A percentile compares a stretch with the other conserved stretches of the same genome.
phyloP scores from a whole-genome alignment of 2,329 filamentous ascomycete genomes.

The Westerdykella sp. region DNA sequence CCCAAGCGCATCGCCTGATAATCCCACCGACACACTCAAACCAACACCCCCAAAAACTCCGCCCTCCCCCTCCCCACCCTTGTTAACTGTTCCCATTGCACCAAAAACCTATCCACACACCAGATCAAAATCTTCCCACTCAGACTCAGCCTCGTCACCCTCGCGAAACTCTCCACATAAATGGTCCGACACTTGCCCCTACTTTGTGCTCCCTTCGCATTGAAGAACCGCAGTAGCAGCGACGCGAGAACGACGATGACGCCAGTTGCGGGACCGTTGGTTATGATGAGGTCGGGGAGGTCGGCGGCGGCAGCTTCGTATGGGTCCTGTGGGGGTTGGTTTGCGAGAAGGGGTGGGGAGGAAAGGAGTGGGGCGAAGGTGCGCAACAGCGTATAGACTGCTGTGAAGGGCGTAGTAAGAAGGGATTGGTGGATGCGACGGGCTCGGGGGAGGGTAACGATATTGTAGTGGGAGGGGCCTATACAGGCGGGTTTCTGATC shows the following conservation, averaged over 20 bases:
- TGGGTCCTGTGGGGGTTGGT: slow-evolving; percentile 5
- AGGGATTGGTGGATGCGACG: slow-evolving; percentile 76
- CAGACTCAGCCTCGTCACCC: slow-evolving; percentile 74
- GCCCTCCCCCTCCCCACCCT: slow-evolving; percentile 33
- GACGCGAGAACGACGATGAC: slow-evolving; percentile 64
- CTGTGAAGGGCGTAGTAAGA: slow-evolving; percentile 63
- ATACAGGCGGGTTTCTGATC: slow-evolving; percentile 4
- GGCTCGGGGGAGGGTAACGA: slow-evolving; percentile 67
- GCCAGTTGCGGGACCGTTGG: slow-evolving; percentile 83
- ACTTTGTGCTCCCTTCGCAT: slow-evolving; percentile 32
- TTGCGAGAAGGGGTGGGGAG: slow-evolving; percentile 15
- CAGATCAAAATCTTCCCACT: slow-evolving; percentile 70
- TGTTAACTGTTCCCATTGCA: slow-evolving; percentile 69
- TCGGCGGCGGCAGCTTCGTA: slow-evolving; percentile 19
- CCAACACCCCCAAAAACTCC: slow-evolving; percentile 42
- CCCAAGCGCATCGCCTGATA: slow-evolving; percentile 3
- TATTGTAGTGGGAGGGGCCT: slow-evolving; percentile 49
- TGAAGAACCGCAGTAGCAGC: slow-evolving; percentile 50
- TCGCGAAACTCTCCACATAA: slow-evolving; percentile 90
- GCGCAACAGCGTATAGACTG: slow-evolving; percentile 57
- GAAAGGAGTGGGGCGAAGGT: slow-evolving; percentile 53
- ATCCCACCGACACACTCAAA: slow-evolving; percentile 11
- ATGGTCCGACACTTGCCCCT: slow-evolving; percentile 61
- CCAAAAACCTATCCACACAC: slow-evolving; percentile 71
- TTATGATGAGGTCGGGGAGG: slow-evolving; percentile 70